phyloP scores from a whole-genome alignment of 164 flowering plant genomes.

The Macadamia tetraphylla region DNA sequence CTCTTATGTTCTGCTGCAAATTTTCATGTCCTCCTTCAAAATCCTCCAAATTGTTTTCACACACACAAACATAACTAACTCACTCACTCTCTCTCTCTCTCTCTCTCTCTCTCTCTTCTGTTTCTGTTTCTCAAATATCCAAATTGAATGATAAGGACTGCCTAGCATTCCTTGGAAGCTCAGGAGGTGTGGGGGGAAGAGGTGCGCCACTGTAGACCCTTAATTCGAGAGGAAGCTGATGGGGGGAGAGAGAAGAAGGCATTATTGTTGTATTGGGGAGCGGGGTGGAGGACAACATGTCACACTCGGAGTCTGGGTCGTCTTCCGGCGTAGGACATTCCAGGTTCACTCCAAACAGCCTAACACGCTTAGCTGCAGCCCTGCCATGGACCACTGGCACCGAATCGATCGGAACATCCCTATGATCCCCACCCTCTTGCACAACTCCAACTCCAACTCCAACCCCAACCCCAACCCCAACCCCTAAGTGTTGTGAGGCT shows the following conservation, averaged over 20 bases:
- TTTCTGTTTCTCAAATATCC: constrained; percentile 8
- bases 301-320: too few species aligned
- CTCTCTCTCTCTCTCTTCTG: too few species aligned
- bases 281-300: too few species aligned
- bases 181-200: constrained; percentile 4
- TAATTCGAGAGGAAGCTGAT: constrained; percentile 14
- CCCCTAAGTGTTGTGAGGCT: constrained; percentile 6
- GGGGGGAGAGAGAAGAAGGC: constrained; percentile 3
- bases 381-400: constrained; percentile 73
- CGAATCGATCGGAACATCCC: constrained; percentile 41
- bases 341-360: constrained; percentile 91
- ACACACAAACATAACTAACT: neutral
- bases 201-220: constrained; percentile 21
- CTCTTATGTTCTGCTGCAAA: too few species aligned
- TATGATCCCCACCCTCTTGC: constrained; percentile 6
- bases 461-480: constrained; percentile 6
- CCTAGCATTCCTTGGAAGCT: constrained; percentile 26
- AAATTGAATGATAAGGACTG: constrained; percentile 35
- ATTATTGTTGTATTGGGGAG: too few species aligned
- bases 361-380: constrained; percentile 50
- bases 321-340: constrained; percentile 58
- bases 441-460: constrained; percentile 6
- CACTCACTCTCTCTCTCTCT: too few species aligned
- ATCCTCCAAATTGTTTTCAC: too few species aligned
- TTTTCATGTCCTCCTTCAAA: neutral